A percentile compares a stretch with the other conserved stretches of the same genome.
phyloP scores from a whole-genome alignment of 2,329 filamentous ascomycete genomes.

The Aspergillus udagawae region DNA sequence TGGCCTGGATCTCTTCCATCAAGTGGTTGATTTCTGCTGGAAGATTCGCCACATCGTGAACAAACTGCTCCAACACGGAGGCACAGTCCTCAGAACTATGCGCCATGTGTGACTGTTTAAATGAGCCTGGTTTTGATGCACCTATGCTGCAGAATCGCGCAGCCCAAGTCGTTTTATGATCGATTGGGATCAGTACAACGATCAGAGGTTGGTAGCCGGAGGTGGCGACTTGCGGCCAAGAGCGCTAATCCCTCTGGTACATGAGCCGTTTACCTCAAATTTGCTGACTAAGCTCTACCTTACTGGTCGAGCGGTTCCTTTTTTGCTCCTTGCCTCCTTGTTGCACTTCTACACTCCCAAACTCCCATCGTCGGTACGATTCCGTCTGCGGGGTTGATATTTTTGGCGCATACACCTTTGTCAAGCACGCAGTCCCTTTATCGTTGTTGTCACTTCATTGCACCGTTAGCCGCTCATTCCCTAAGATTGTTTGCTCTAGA shows the following conservation, averaged over 20 bases:
- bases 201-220: not conserved
- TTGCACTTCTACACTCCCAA: not conserved
- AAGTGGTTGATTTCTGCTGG: conserved; percentile 63
- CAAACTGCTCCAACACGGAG: conserved; percentile 61
- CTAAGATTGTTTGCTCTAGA: not conserved
- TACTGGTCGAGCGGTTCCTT: not conserved
- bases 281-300: not conserved
- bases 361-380: not conserved
- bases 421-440: no score
- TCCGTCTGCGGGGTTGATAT: not conserved
- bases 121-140: not conserved
- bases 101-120: conserved; percentile 35
- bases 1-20: conserved; percentile 64
- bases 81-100: conserved; percentile 57
- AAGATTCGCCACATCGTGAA: conserved; percentile 60
- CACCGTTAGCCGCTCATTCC: no score
- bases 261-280: no score
- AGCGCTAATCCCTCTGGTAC: no score
- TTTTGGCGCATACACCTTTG: no score
- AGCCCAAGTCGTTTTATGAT: not conserved
- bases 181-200: not conserved
- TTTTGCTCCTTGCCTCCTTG: not conserved
- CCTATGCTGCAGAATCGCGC: not conserved
- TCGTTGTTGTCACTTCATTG: no score
- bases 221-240: not conserved